A percentile compares a stretch with the other conserved stretches of the same genome.
phyloP scores from a whole-genome alignment of 2,329 filamentous ascomycete species.

The Ophiostoma himal-ulmi region DNA sequence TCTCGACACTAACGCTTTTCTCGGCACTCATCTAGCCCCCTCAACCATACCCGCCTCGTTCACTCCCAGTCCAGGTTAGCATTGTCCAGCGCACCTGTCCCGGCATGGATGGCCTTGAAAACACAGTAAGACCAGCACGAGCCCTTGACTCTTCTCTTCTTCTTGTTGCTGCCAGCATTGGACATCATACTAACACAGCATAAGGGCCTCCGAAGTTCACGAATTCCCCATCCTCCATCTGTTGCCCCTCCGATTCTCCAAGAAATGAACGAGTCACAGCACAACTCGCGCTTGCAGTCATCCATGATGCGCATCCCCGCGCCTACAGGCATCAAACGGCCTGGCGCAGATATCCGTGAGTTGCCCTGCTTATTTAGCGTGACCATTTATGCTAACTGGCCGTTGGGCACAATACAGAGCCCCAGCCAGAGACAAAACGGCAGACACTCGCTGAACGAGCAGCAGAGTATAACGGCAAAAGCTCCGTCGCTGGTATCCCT shows the following conservation, averaged over 20 bases:
- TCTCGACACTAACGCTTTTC: neutral
- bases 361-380: neutral
- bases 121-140: constrained; percentile 29
- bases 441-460: constrained; percentile 53
- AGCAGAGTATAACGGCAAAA: constrained; percentile 44
- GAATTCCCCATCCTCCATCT: constrained; percentile 26
- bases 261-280: constrained; percentile 56
- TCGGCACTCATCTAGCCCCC: neutral
- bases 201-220: constrained; percentile 25
- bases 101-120: constrained; percentile 24
- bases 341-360: constrained; percentile 31
- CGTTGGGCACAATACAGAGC: constrained; percentile 31
- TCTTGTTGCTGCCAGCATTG: neutral
- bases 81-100: neutral
- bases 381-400: neutral
- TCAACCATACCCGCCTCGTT: neutral
- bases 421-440: constrained; percentile 54
- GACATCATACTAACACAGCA: neutral
- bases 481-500: constrained; percentile 33
- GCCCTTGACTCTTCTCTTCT: neutral
- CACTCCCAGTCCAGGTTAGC: neutral
- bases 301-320: constrained; percentile 34
- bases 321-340: constrained; percentile 45
- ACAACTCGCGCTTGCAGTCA: constrained; percentile 44
- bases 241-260: constrained; percentile 35